Conservation (phyloP, 768 basidiomycete species). For the Zangia roseola region DNA sequence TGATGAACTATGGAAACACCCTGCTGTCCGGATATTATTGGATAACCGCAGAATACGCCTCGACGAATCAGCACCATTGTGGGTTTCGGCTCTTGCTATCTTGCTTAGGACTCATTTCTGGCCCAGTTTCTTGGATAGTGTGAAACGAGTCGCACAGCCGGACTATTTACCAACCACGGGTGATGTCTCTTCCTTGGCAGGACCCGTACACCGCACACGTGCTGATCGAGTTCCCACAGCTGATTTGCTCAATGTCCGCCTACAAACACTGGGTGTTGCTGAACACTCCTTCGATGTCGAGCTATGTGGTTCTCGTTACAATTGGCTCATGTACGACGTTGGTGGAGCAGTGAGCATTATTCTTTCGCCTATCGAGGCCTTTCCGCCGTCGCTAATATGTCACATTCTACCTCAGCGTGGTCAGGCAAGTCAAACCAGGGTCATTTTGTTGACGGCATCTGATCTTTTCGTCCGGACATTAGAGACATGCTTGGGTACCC, state of each 20-base stretch:
- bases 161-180: conserved; percentile 75
- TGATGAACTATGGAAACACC: conserved; percentile 66
- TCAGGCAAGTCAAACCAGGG: conserved; percentile 43
- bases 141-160: conserved; percentile 62
- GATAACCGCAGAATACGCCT: conserved; percentile 59
- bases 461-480: conserved; percentile 14
- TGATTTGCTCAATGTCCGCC: conserved; percentile 75
- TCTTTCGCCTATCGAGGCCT: not conserved
- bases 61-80: conserved; percentile 79
- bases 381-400: conserved; percentile 1
- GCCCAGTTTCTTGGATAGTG: conserved; percentile 63
- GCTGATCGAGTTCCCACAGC: conserved; percentile 38
- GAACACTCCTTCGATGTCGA: conserved; percentile 73
- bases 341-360: conserved; percentile 67
- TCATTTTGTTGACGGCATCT: conserved; percentile 13
- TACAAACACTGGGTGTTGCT: conserved; percentile 78
- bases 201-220: not conserved
- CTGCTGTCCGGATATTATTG: conserved; percentile 57
- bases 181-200: conserved; percentile 25
- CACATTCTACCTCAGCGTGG: conserved; percentile 45
- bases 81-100: conserved; percentile 25
- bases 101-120: conserved; percentile 3
- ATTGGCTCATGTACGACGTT: conserved; percentile 83
- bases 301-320: conserved; percentile 59
- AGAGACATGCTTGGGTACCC: conserved; percentile 81